Evolutionary conservation across 345 rosid species (phyloP), one percentile per base, ranked within the genome.

Genomic region (Syzygium jambos): DNA sequence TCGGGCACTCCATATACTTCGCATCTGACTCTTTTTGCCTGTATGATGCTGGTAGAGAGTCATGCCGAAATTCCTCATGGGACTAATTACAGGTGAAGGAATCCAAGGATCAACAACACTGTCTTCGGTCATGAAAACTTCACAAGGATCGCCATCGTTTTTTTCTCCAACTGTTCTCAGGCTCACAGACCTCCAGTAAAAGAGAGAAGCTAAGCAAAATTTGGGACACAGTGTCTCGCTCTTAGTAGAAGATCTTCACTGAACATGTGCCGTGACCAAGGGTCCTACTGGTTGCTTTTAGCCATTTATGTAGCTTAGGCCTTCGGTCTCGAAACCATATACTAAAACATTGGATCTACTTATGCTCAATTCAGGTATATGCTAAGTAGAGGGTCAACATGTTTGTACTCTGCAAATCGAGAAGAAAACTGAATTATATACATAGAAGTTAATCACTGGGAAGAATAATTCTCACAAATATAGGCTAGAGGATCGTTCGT

Each of bases 21-120:
- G 34, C 86, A 1, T 1, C 63, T n/a, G 2, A 19, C 46, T 5
- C 13, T 94, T 41, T 91, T 93, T 27, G 89, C 91, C 17, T 90
- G 93, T 86, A 73, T 94, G 92, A 65, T 91, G 87, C 38, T 91
- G 68, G 92, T 93, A 3, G 96, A 93, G 87, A 89, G 96, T 92
- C 0, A 90, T 94, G 13, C 96, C 93, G 0, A 88, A 91, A 49
- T 94, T 86, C 59, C 89, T 91, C 25, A 92, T 92, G 95, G 95
- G 93, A 5, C 90, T 94, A 55, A 92, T 92, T n/a, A 86, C 90
- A 1, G 94, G 94, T 11, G 89, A 93, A 10, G 96, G 95, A 30
- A 92, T 93, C 84, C 95, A 91, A 88, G 95, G 89, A 3, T 19
- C 93, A 9, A 91, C 93, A 95, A 85, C 91, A 2, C 73, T 88